phyloP scores from a whole-genome alignment of 2,329 filamentous ascomycete genomes.

The Dothideomycetes sp. region DNA sequence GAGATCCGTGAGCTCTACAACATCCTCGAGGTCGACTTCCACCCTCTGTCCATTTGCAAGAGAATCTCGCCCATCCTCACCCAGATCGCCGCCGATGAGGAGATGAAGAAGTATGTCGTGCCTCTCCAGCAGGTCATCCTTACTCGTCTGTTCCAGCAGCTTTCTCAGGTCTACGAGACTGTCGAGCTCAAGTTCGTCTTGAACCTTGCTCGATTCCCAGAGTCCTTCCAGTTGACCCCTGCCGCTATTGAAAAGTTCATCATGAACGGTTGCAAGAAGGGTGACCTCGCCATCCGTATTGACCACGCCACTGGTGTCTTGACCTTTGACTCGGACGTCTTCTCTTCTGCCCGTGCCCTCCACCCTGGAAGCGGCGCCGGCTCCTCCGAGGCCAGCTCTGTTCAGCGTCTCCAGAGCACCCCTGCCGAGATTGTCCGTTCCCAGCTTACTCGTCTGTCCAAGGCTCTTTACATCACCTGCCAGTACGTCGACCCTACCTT shows the following conservation, averaged over 20 bases:
- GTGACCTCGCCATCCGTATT: conserved; percentile 89
- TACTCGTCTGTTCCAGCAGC: conserved; percentile 94
- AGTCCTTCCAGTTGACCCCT: conserved; percentile 85
- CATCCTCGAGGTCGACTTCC: conserved; percentile 98
- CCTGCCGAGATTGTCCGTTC: conserved; percentile 95
- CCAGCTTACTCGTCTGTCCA: conserved; percentile 83
- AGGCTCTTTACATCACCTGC: conserved; percentile 84
- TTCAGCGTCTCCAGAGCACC: conserved; percentile 94
- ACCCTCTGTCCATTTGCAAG: conserved; percentile 95
- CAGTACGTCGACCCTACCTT: conserved; percentile 91
- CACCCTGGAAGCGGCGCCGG: conserved; percentile 76
- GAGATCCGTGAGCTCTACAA: conserved; percentile 97
- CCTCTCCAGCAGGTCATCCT: conserved; percentile 98
- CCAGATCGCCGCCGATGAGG: conserved; percentile 84
- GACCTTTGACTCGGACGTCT: conserved; percentile 96
- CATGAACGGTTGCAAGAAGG: conserved; percentile 99
- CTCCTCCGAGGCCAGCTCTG: conserved; percentile 80
- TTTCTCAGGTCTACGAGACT: conserved; percentile 97
- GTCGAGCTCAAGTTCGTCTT: conserved; percentile 92
- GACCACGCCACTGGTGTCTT: conserved; percentile 91
- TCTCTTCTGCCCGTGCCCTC: conserved; percentile 89
- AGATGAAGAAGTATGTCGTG: conserved; percentile 95
- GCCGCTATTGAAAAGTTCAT: conserved; percentile 99
- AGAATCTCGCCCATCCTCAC: conserved; percentile 95
- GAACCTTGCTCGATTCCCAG: conserved; percentile 87